A percentile compares a stretch with the other conserved stretches of the same genome.
Evolutionary conservation across 345 rosid species (phyloP).

Genomic region (Punica granatum): DNA sequence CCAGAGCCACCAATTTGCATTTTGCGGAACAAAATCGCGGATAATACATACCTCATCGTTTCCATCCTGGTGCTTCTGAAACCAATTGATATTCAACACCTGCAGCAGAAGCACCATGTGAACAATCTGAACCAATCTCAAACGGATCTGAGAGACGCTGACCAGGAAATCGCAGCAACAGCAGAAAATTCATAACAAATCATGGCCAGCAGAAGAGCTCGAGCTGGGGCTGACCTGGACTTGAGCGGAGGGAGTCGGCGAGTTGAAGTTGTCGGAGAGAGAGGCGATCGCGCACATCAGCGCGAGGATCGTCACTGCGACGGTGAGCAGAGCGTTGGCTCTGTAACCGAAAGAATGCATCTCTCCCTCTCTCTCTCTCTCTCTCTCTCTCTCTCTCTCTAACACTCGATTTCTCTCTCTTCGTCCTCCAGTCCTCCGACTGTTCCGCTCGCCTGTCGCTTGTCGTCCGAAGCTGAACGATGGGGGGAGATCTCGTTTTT

Average conservation of each 20-base stretch:
- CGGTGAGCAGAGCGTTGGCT: conserved; percentile 82
- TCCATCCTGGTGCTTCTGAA: conserved; percentile 78
- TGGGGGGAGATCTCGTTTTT: neutral
- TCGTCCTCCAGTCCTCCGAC: neutral
- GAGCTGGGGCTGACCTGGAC: conserved; percentile 52
- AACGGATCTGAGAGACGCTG: neutral
- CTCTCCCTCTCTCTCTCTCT: conserved; percentile 5
- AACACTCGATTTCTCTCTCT: conserved; percentile 5
- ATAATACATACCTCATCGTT: conserved; percentile 51
- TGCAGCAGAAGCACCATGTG: conserved; percentile 6
- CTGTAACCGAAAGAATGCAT: conserved; percentile 94
- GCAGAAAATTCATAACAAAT: neutral
- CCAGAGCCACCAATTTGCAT: too few species aligned
- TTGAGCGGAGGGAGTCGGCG: conserved; percentile 69
- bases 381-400: neutral
- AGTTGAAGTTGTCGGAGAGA: conserved; percentile 73
- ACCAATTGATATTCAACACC: conserved; percentile 76
- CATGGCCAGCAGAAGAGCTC: neutral
- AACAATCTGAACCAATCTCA: neutral
- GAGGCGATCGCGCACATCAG: conserved; percentile 81
- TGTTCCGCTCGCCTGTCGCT: neutral
- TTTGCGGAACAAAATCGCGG: neutral
- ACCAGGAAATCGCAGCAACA: neutral
- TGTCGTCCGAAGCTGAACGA: neutral
- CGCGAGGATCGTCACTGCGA: conserved; percentile 70